phyloP scores from a whole-genome alignment of 352 stramenopile species.

The Aphanomyces invadans region DNA sequence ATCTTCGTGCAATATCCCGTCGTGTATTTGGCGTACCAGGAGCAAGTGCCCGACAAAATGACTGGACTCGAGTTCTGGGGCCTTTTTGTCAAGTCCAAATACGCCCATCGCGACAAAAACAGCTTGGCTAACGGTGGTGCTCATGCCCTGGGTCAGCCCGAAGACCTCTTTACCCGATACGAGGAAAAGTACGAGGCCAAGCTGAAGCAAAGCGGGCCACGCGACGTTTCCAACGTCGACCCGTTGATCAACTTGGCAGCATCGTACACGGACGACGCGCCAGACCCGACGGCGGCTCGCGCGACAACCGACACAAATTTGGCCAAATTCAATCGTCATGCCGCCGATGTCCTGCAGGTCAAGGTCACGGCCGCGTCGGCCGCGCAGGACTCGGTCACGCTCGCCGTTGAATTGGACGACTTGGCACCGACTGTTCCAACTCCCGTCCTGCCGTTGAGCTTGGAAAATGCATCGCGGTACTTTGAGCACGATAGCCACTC shows the following conservation, averaged over 20 bases:
- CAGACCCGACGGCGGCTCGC: slow-evolving; percentile 33
- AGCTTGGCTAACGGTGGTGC: background rate
- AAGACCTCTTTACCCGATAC: slow-evolving; percentile 25
- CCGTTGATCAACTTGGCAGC: slow-evolving; percentile 35
- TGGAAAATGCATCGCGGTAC: slow-evolving; percentile 77
- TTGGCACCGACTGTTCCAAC: slow-evolving; percentile 39
- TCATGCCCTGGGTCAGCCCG: slow-evolving; percentile 12
- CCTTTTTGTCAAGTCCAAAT: slow-evolving; percentile 85
- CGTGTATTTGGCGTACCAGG: slow-evolving; percentile 77
- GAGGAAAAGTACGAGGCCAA: background rate
- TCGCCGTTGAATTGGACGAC: slow-evolving; percentile 68
- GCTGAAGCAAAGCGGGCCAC: background rate
- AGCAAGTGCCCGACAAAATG: slow-evolving; percentile 82
- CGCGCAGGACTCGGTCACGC: slow-evolving; percentile 28
- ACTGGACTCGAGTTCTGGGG: slow-evolving; percentile 85
- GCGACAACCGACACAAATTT: slow-evolving; percentile 62
- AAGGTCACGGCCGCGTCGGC: slow-evolving; percentile 34
- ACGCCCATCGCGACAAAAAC: slow-evolving; percentile 64
- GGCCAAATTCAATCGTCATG: slow-evolving; percentile 81
- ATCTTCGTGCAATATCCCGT: slow-evolving; percentile 86
- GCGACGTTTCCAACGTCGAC: background rate
- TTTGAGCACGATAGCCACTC: slow-evolving; percentile 56
- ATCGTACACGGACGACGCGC: background rate
- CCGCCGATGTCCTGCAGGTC: slow-evolving; percentile 70
- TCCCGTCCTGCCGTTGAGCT: slow-evolving; percentile 66